phyloP scores from a whole-genome alignment of 805 yeast genomes.

The Myxozyma neotropica region DNA sequence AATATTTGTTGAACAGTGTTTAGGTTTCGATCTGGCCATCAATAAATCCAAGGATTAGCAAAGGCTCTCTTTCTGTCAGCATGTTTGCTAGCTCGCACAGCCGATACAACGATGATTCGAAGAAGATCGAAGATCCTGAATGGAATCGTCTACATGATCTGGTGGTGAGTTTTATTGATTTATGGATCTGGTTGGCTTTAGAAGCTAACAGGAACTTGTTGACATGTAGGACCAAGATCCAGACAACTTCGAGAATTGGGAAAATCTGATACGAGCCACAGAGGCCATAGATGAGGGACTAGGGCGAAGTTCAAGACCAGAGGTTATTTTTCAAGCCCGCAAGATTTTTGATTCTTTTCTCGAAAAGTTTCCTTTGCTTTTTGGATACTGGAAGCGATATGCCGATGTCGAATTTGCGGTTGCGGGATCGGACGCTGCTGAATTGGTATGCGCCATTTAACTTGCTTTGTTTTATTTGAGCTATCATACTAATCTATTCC shows the following conservation, averaged over 20 bases:
- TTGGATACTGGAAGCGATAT: constrained; percentile 49
- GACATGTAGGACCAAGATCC: constrained; percentile 35
- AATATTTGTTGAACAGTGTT: not conserved
- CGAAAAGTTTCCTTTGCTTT: constrained; percentile 43
- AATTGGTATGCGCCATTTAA: constrained; percentile 21
- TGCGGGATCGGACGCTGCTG: constrained; percentile 41
- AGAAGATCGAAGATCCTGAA: constrained; percentile 24
- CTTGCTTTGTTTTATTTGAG: not conserved
- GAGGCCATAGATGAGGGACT: constrained; percentile 42
- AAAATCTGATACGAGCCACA: constrained; percentile 39
- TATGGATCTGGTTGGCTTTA: not conserved
- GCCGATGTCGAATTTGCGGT: constrained; percentile 45
- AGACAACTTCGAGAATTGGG: constrained; percentile 43
- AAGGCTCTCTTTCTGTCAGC: not conserved
- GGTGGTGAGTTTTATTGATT: constrained; percentile 6
- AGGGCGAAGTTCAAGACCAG: constrained; percentile 38
- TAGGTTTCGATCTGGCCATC: not conserved
- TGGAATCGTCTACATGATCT: constrained; percentile 20
- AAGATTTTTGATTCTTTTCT: constrained; percentile 40
- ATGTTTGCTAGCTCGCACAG: constrained; percentile 5
- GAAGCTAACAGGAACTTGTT: not conserved
- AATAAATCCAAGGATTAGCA: not conserved
- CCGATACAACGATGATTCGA: constrained; percentile 3
- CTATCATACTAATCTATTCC: too few species aligned
- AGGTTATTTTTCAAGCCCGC: constrained; percentile 37